Conservation (phyloP, 2,329 filamentous ascomycete genomes). For the Fusarium metavorans region DNA sequence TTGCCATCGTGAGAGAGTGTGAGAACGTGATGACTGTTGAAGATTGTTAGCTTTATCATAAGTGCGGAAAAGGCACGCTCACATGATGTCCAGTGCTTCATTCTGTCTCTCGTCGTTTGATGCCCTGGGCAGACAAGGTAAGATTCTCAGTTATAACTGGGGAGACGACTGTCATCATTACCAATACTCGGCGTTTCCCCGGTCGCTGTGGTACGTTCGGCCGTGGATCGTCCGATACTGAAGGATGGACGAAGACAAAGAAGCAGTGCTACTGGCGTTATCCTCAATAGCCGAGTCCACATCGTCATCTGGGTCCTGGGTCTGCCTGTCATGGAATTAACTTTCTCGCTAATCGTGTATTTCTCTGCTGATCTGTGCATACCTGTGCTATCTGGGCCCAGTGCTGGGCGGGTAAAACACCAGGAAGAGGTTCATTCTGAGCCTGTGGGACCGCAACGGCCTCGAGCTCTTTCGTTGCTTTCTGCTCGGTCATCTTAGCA, state of each 20-base stretch:
- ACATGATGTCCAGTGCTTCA: slow-evolving; percentile 10
- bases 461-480: background rate
- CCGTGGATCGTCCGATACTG: slow-evolving; percentile 26
- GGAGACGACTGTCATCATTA: background rate
- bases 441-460: background rate
- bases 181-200: slow-evolving; percentile 25
- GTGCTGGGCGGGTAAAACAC: background rate
- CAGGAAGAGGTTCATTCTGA: background rate
- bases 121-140: background rate
- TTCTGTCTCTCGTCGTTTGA: slow-evolving; percentile 11
- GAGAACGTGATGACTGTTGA: background rate
- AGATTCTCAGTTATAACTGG: background rate
- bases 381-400: slow-evolving; percentile 7
- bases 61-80: background rate
- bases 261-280: slow-evolving; percentile 16
- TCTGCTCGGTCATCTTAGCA: background rate
- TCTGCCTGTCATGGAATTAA: background rate
- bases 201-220: slow-evolving; percentile 21
- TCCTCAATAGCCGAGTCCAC: slow-evolving; percentile 9
- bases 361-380: background rate
- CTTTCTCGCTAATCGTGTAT: background rate
- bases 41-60: background rate
- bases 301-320: background rate
- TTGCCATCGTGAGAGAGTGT: slow-evolving; percentile 8
- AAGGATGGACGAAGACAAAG: slow-evolving; percentile 19